A percentile compares a stretch with the other conserved stretches of the same genome.
Conservation (phyloP, 495 filamentous ascomycete genomes). For the Neurospora terricola region DNA sequence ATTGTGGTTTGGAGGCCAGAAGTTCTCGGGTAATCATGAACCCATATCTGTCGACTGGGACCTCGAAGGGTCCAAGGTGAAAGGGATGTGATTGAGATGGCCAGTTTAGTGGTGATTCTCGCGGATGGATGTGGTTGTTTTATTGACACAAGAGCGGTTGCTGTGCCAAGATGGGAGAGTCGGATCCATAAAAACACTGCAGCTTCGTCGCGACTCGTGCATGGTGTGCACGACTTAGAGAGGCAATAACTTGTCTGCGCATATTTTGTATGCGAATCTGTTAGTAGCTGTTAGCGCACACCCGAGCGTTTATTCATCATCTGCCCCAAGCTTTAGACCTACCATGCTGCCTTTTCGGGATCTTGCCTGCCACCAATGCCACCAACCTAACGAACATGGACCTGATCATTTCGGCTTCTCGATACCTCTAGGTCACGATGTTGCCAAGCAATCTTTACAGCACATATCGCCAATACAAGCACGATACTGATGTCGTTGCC, state of each 20-base stretch:
- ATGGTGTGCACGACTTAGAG: neutral
- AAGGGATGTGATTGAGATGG: neutral
- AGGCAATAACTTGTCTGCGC: neutral
- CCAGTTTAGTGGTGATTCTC: neutral
- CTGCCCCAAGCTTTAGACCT: neutral
- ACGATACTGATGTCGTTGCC: neutral
- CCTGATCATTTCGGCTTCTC: neutral
- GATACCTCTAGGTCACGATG: neutral
- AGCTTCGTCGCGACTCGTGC: neutral
- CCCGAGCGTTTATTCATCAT: neutral
- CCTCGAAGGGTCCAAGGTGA: constrained; percentile 14
- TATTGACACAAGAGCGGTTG: neutral
- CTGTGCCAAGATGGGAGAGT: neutral
- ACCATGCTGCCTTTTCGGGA: neutral
- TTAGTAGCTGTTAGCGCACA: neutral
- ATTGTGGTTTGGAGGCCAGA: constrained; percentile 40
- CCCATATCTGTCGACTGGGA: constrained; percentile 43
- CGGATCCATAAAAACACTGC: neutral
- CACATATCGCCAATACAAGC: neutral
- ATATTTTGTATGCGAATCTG: neutral
- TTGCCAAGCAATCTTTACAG: neutral
- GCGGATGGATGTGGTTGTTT: neutral
- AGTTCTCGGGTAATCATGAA: constrained; percentile 37
- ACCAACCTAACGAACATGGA: neutral
- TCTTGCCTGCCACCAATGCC: neutral